These are phyloP conservation scores for Gonium pectorale DNA, from an alignment of 139 green algal species.

Conservation along the genomic window DNA sequence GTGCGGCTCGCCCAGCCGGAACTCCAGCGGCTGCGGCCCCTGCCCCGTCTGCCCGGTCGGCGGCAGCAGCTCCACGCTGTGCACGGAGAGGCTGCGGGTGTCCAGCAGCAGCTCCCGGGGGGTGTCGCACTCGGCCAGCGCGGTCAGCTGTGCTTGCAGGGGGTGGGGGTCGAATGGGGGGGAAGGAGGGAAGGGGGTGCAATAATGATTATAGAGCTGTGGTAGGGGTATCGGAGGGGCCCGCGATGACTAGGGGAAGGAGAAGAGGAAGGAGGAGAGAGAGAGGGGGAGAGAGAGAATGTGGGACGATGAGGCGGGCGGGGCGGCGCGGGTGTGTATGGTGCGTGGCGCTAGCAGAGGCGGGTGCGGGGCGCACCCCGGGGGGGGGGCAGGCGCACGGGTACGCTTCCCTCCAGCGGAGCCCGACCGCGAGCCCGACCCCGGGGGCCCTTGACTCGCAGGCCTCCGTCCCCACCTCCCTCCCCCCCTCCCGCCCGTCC, in stretches of 20 bases:
- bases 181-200: too few species aligned
- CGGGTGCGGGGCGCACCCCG: background rate
- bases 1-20: background rate
- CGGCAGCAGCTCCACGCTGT: constrained; percentile 36
- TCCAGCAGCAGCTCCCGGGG: constrained; percentile 69
- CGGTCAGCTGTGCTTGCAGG: constrained; percentile 30
- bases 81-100: constrained; percentile 66
- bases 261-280: too few species aligned
- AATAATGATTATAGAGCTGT: too few species aligned
- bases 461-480: background rate
- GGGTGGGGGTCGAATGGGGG: background rate
- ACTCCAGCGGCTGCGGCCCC: background rate
- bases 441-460: too few species aligned
- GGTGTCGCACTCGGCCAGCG: constrained; percentile 4
- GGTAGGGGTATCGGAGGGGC: too few species aligned
- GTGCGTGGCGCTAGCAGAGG: background rate
- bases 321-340: background rate
- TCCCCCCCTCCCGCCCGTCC: background rate
- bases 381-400: too few species aligned
- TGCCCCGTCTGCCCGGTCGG: background rate
- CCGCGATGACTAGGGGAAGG: too few species aligned
- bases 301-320: too few species aligned
- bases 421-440: background rate
- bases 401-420: background rate
- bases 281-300: too few species aligned